Evolutionary conservation across 2,329 filamentous ascomycete species (phyloP), one percentile per base, ranked within the genome.

Genomic region (Talaromyces sp.): DNA sequence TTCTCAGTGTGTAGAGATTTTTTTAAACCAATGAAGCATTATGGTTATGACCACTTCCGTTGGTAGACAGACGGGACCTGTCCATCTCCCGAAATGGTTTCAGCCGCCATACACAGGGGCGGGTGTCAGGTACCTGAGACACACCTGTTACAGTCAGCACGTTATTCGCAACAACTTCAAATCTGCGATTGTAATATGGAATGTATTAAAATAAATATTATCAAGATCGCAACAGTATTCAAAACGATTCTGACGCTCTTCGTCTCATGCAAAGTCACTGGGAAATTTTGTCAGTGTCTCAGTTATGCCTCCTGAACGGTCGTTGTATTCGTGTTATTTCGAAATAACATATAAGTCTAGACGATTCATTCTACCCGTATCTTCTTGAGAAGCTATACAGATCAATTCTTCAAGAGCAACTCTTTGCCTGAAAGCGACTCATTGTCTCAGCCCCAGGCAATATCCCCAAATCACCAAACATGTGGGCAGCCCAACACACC

Each of bases 401-500:
- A 33, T 52, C 31, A 15, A 31, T 17, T 52, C 17, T 4, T 22
- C 10, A 22, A 27, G 10, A 27, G 13, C 10, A 5, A 27, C 3
- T 27, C 13, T 9, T 49, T 10, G 45, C 22, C 22, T 27, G 15
- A 27, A 47, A 49, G 17, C 13, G 17, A 25, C 17, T n/a, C 22
- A 2, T 3, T 47, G 27, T 27, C 22, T 17, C 27, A 11, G 10
- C 13, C 19, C 19, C 2, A 47, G n/a, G 15, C 25, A 22, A 27
- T 3, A 10, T 37, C 35, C 35, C 35, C 3, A n/a, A n/a, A n/a
- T 8, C 22, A 47, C 6, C 35, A 39, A 31, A 52, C 5, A 37
- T 64, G 62, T 64, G 62, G 62, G 22, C 54, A 49, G 41, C 54
- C 9, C 52, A 64, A 58, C 52, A 60, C 37, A 33, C 49, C 7